Base-by-base conservation (phyloP, 257 asterid genomes). In the Jacaranda mimosifolia region DNA sequence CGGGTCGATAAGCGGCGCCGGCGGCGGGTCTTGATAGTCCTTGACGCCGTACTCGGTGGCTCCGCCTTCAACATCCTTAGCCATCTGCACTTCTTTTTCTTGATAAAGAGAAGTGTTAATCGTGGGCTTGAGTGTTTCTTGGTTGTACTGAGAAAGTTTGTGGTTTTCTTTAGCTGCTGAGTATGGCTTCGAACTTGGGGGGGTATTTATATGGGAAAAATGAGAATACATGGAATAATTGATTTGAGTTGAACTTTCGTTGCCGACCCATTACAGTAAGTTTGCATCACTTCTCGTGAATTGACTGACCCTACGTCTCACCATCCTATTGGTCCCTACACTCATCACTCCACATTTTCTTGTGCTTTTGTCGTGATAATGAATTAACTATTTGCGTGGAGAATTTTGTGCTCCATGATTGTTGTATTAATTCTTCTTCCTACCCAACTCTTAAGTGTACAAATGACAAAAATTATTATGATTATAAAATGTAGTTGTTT, bases 21-120 rank as follows among this genome's bases (percentile, higher is more conserved):
- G 91, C 1, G 94, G 94, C 6, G 97, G 97, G 68, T 91, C 97
- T 0, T 89, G 89, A 81, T 89, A 91, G 74, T 91, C 97, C 75
- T 86, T 89, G 21, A 71, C 79, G 43, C 82, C 83, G 71, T 86
- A 88, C 5, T 84, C 92, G 45, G 77, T 15, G 65, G 83, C 79
- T 0, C 85, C 91, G 17, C 60, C 91, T 72, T 88, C 95, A 0
- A 83, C 36, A 32, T 91, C 94, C 68, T 91, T 91, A 0, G 72
- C 81, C 97, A 91, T 89, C 64, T 64, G 66, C 46, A 17, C 52
- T 26, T 2, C 36, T 15, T 21, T 19, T 11, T 45, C 52, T 70
- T 53, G 53, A 26, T 35, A 4, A 13, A 32, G 45, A 60, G 36
- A 26, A 36, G 3, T 75, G 10, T 52, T 15, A 18, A 64, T 35